Percentiles rank a stretch among this genome's conserved stretches.
Conservation (phyloP, 345 rosid genomes). For the Citrus unshiu region DNA sequence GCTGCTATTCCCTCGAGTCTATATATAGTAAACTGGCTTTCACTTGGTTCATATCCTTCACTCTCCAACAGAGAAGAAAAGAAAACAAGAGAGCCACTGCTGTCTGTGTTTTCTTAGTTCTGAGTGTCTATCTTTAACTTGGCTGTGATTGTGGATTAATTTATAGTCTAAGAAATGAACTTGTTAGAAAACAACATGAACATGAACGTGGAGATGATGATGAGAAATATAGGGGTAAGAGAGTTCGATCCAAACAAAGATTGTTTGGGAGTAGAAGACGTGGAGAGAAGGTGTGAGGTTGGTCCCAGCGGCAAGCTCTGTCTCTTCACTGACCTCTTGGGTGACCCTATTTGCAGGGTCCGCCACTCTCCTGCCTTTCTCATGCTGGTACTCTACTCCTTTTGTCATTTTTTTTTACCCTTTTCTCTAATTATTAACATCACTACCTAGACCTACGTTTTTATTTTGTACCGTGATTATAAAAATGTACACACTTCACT, state of each 20-base stretch:
- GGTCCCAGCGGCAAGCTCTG: constrained; percentile 77
- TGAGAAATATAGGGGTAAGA: constrained; percentile 51
- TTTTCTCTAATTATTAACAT: background rate
- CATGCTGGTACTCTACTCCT: constrained; percentile 64
- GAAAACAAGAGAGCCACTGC: no score
- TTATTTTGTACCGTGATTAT: no score
- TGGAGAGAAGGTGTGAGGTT: constrained; percentile 86
- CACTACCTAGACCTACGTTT: background rate
- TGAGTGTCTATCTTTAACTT: no score
- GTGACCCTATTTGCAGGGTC: constrained; percentile 98
- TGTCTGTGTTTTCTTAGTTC: no score
- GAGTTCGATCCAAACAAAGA: constrained; percentile 66
- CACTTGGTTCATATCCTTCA: background rate
- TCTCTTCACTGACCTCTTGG: constrained; percentile 90
- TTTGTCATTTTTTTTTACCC: background rate
- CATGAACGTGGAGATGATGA: constrained; percentile 11
- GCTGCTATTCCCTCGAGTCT: constrained; percentile 3
- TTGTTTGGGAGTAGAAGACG: constrained; percentile 52
- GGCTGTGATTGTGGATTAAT: background rate
- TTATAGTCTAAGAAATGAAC: background rate
- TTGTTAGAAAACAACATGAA: background rate
- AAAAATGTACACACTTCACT: no score
- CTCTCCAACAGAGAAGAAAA: no score
- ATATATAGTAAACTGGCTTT: constrained; percentile 2
- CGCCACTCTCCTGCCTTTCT: constrained; percentile 94